Evolutionary conservation across 2,329 filamentous ascomycete species (phyloP).

Genomic region (Emericellopsis cladophorae): DNA sequence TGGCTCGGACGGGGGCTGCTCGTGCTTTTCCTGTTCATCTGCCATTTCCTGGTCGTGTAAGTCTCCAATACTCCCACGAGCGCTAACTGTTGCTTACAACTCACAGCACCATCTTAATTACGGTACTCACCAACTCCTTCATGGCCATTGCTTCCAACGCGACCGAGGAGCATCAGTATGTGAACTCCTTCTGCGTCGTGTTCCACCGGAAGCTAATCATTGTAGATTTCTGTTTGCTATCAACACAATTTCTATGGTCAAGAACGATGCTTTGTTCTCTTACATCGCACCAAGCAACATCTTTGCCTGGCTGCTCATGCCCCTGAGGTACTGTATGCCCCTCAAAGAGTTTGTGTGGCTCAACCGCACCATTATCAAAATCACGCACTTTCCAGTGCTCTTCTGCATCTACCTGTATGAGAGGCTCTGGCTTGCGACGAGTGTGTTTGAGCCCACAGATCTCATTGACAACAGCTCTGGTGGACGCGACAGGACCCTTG

Average conservation of each 20-base stretch:
- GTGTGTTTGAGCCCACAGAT: slow-evolving; percentile 73
- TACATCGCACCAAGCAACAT: slow-evolving; percentile 89
- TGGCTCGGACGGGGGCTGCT: slow-evolving; percentile 64
- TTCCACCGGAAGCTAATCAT: neutral
- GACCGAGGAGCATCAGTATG: slow-evolving; percentile 71
- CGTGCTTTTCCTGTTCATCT: slow-evolving; percentile 79
- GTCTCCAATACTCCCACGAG: slow-evolving; percentile 9
- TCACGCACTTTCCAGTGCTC: slow-evolving; percentile 78
- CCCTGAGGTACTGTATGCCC: slow-evolving; percentile 67
- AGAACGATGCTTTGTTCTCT: slow-evolving; percentile 91
- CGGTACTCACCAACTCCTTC: slow-evolving; percentile 92
- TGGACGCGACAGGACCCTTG: slow-evolving; percentile 33
- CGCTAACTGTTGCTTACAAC: neutral
- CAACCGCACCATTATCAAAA: slow-evolving; percentile 84
- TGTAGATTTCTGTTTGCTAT: slow-evolving; percentile 79
- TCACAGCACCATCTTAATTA: slow-evolving; percentile 70
- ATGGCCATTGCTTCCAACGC: slow-evolving; percentile 91
- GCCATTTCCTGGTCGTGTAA: slow-evolving; percentile 82
- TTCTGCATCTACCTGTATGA: slow-evolving; percentile 85
- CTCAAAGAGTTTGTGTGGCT: slow-evolving; percentile 71
- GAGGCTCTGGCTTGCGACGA: slow-evolving; percentile 60
- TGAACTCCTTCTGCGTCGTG: slow-evolving; percentile 4
- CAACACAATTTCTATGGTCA: slow-evolving; percentile 96
- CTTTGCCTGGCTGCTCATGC: slow-evolving; percentile 79
- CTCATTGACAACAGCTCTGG: slow-evolving; percentile 60